Evolutionary conservation across 768 basidiomycete species (phyloP).

Genomic region (Boletus sp.): DNA sequence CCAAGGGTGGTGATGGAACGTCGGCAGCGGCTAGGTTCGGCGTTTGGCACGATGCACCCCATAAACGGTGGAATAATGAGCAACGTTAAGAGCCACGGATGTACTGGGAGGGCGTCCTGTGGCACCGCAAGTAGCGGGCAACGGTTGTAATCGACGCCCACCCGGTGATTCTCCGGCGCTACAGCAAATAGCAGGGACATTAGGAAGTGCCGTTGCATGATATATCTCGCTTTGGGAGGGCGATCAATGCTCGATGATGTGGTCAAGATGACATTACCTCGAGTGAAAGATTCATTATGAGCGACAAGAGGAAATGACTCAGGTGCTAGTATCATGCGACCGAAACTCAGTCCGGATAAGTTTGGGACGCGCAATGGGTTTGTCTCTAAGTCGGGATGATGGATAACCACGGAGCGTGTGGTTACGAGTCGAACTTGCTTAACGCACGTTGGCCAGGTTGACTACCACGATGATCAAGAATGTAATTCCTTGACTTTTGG

Average conservation of each 20-base stretch:
- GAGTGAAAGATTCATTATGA: not conserved
- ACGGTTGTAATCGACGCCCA: not conserved
- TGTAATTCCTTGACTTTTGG: conserved; percentile 1
- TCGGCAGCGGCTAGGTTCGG: not conserved
- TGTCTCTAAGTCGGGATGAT: not conserved
- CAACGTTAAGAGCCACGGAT: conserved; percentile 13
- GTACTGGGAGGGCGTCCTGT: not conserved
- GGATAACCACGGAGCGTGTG: not conserved
- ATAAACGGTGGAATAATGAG: not conserved
- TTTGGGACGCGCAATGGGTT: not conserved
- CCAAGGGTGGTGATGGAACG: conserved; percentile 3
- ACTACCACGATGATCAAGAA: not conserved
- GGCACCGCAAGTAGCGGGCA: not conserved
- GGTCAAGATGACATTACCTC: not conserved
- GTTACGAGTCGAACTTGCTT: no score
- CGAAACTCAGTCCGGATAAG: not conserved
- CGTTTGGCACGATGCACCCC: not conserved
- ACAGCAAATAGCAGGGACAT: conserved; percentile 2
- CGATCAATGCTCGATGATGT: not conserved
- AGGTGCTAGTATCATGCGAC: not conserved
- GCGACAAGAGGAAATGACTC: not conserved
- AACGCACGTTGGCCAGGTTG: no score
- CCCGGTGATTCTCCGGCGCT: not conserved
- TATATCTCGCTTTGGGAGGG: not conserved
- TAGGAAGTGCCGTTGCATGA: not conserved